These are phyloP conservation scores for Pittosporum tobira DNA, from an alignment of 129 eudicot genomes.

Conservation along the genomic window DNA sequence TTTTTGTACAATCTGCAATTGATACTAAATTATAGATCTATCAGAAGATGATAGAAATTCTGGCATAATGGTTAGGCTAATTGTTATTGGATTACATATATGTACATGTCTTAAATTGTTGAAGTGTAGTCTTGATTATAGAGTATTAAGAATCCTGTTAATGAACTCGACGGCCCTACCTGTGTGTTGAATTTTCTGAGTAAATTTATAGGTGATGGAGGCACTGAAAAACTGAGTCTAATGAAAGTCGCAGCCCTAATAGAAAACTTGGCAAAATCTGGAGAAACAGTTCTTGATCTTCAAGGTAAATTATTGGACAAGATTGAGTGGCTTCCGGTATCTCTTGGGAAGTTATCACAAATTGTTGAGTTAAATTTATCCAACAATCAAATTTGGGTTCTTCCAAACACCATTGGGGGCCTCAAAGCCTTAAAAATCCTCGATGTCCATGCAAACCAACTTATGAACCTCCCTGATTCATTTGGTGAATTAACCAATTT, in stretches of 20 bases:
- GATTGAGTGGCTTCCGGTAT: conserved; percentile 68
- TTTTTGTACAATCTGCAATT: neutral
- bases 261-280: conserved; percentile 49
- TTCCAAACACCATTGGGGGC: conserved; percentile 47
- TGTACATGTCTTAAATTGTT: neutral
- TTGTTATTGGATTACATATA: neutral
- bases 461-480: conserved; percentile 58
- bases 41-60: too few species aligned
- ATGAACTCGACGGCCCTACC: neutral
- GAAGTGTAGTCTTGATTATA: conserved; percentile 5
- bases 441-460: conserved; percentile 58
- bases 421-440: conserved; percentile 55
- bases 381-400: conserved; percentile 50
- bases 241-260: conserved; percentile 73
- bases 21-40: too few species aligned
- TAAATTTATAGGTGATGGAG: conserved; percentile 34
- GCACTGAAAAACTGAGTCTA: conserved; percentile 49
- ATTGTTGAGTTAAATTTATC: conserved; percentile 52
- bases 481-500: conserved; percentile 52
- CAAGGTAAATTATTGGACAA: conserved; percentile 62
- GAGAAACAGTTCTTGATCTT: conserved; percentile 50
- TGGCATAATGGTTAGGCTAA: neutral
- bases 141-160: neutral
- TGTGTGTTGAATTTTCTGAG: conserved; percentile 2
- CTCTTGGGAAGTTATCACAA: conserved; percentile 64